Base-by-base conservation (phyloP, 2,329 filamentous ascomycete species). In the Venturia pyrina region DNA sequence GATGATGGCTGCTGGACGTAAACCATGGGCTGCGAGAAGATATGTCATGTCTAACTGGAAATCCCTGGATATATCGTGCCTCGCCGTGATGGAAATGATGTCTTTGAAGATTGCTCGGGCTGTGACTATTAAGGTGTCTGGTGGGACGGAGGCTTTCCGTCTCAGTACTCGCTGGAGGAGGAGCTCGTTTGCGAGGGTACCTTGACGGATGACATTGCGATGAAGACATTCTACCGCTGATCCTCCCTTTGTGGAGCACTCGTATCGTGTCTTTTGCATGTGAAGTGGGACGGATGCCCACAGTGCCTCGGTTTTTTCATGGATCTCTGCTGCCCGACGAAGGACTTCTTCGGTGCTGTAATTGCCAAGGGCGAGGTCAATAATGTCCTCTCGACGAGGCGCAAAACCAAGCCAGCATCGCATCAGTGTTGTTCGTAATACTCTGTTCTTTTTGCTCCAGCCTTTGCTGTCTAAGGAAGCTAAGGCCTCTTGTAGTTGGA, bases 101-200 rank as follows among this genome's bases (percentile, higher is more conserved):
- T 77, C 68, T 8, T 70, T 72, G 50, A 80, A 75, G 65, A 79
- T 76, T 19, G 75, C 72, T 50, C 71, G 70, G 6, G 76, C 74
- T 1, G 77, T 72, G 1, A 72, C 72, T 4, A 80, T 73, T 0
- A 80, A 70, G 17, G 74, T 72, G 28, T 72, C 72, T 0, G 74
- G 71, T 28, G 73, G 72, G 0, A 67, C 66, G 19, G 72, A 72
- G 3, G 73, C 71, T 56, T 76, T 75, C 21, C 82, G 83, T 28
- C 82, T 76, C 10, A 87, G 73, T 0, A 87, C 77, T 19, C 85
- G 77, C 66, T 87, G 82, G 6, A 86, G 74, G 11, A 87, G 79
- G 66, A 88, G 86, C 2, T 83, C 75, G 48, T 86, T 86, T 53
- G 86, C 81, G 0, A 85, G 72, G 59, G 83, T 79, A 28, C 81